Percentiles rank a stretch among this genome's conserved stretches.
Conservation (phyloP, 2,329 filamentous ascomycete genomes). For the Madurella fahalii region DNA sequence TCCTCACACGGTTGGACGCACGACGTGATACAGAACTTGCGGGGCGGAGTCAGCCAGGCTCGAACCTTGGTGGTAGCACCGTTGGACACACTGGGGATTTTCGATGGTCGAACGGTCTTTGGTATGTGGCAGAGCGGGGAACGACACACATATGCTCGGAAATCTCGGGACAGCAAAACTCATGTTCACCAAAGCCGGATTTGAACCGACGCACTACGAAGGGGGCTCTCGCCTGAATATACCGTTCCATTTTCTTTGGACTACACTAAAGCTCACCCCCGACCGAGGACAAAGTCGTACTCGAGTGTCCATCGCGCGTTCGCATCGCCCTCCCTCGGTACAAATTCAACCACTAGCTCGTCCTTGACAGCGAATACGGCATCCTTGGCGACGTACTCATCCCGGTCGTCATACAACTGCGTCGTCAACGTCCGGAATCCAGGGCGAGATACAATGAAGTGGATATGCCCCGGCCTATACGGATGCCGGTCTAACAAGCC, state of each 20-base stretch:
- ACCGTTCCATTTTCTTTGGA: too few relatives aligned
- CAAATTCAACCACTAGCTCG: constrained; percentile 34
- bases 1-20: background rate
- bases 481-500: constrained; percentile 33
- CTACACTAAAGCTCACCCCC: background rate
- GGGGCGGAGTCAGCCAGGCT: background rate
- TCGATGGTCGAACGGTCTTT: too few relatives aligned
- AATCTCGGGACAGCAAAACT: too few relatives aligned
- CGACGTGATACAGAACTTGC: background rate
- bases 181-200: too few relatives aligned
- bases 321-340: constrained; percentile 27
- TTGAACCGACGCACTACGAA: too few relatives aligned
- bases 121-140: too few relatives aligned
- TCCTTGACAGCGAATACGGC: constrained; percentile 41
- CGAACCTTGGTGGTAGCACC: background rate
- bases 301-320: constrained; percentile 32
- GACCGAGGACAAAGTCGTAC: constrained; percentile 36
- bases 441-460: constrained; percentile 41
- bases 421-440: constrained; percentile 64
- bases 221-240: too few relatives aligned
- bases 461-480: constrained; percentile 37
- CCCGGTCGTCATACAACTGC: constrained; percentile 61
- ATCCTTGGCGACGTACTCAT: constrained; percentile 52
- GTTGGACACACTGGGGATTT: too few relatives aligned
- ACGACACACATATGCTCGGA: too few relatives aligned